These are phyloP conservation scores for Fraxinus angustifolia DNA, from an alignment of 305 asterid genomes.

Conservation along the genomic window DNA sequence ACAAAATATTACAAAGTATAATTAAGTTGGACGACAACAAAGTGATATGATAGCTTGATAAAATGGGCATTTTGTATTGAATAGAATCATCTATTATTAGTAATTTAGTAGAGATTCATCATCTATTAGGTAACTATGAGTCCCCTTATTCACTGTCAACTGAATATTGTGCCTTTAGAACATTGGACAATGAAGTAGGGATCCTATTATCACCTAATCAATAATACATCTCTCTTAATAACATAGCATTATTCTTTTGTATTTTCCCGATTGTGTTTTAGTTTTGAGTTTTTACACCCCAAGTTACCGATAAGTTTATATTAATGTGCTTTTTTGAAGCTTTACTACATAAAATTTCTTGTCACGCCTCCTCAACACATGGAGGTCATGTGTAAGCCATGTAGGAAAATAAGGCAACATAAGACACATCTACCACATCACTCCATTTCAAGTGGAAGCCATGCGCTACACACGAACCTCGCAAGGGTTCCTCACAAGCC, in stretches of 20 bases:
- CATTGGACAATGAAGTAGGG: background rate
- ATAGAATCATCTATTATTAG: background rate
- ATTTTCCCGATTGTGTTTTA: background rate
- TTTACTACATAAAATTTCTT: background rate
- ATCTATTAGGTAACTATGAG: background rate
- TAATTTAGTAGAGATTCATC: background rate
- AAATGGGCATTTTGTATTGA: background rate
- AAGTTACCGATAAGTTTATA: too few species aligned
- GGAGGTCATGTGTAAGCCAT: background rate
- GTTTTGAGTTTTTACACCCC: background rate
- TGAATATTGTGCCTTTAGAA: background rate
- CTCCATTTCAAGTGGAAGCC: background rate
- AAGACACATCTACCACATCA: background rate
- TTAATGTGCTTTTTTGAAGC: background rate
- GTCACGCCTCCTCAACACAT: background rate
- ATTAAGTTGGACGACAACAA: background rate
- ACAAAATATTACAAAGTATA: background rate
- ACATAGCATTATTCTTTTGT: background rate
- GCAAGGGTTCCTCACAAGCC: background rate
- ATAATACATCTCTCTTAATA: background rate
- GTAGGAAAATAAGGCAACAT: background rate
- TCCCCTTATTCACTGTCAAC: background rate
- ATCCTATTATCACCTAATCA: background rate
- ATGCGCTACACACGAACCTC: background rate
- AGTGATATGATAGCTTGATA: background rate